Evolutionary conservation across 2,329 filamentous ascomycete genomes (phyloP), one percentile per base, ranked within the genome.

Genomic region (Microdochium paspali): DNA sequence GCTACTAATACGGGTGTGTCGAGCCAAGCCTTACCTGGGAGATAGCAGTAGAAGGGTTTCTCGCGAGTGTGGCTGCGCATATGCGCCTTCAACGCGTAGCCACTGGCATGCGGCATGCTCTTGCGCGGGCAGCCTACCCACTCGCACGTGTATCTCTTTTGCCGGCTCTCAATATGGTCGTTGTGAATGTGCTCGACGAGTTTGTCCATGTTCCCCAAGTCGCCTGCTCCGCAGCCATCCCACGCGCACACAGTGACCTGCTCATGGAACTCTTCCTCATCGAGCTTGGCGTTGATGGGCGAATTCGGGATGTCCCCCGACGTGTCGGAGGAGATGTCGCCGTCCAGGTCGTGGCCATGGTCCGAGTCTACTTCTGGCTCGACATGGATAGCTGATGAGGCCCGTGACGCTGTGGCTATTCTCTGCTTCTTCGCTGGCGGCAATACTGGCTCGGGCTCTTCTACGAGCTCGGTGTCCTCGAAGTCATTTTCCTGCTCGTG

Each of bases 121-220:
- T 95, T 97, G 51, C 90, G 73, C 46, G 76, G 77, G 64, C 93
- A 98, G 55, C 91, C 91, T 50, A 79, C 81, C 93, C 93, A 98
- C 68, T 97, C 91, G 68, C 93, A 98, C n/a, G 88, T 90, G 64
- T 97, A 97, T 66, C 93, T 95, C 69, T 95, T 95, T 69, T 93
- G 87, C 47, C 90, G 81, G 51, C 84, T 88, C 61, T 93, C 89
- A 59, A 97, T 95, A 66, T 98, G 93, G 49, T 91, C 88, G 60
- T 90, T 85, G 67, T 97, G 91, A 50, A 93, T 87, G 60, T 93
- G 87, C 56, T 87, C 79, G 39, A 93, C 87, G 40, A 93, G 67
- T 53, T 73, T 80, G 65, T 93, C 87, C 87, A 91, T 91, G 60
- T 90, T 86, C 15, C 80, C 76, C 54, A 87, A 66, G 58, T 90